phyloP scores from a whole-genome alignment of 495 filamentous ascomycete genomes.

The Saxispiralis lemnorum region DNA sequence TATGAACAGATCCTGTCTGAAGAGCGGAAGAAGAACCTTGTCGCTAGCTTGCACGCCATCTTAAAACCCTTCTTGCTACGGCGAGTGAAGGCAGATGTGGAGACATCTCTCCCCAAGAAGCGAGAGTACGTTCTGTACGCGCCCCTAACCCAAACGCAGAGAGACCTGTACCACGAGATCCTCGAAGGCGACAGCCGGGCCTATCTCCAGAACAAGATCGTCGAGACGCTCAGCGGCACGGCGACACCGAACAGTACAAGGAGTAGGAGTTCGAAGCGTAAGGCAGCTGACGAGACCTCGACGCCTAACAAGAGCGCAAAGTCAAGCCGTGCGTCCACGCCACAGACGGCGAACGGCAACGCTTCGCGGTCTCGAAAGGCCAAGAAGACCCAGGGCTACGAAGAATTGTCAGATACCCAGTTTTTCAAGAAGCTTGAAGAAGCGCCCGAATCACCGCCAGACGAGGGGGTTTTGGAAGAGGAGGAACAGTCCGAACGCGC shows the following conservation, averaged over 20 bases:
- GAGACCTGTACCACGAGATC: conserved; percentile 77
- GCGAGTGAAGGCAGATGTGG: conserved; percentile 83
- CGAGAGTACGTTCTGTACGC: conserved; percentile 90
- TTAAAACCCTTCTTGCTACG: conserved; percentile 81
- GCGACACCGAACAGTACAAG: conserved; percentile 15
- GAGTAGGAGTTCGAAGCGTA: conserved; percentile 38
- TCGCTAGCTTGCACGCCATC: conserved; percentile 79
- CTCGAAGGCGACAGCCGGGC: conserved; percentile 58
- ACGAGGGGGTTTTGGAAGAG: conserved; percentile 22
- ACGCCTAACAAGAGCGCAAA: conserved; percentile 53
- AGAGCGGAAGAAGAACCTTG: conserved; percentile 62
- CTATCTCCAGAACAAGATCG: conserved; percentile 70
- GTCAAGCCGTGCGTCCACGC: conserved; percentile 53
- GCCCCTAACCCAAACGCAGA: conserved; percentile 70
- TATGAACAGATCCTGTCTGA: conserved; percentile 56
- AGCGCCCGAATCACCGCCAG: conserved; percentile 6
- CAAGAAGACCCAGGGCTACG: conserved; percentile 44
- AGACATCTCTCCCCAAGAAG: conserved; percentile 77
- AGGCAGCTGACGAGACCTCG: conserved; percentile 22
- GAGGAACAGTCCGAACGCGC: conserved; percentile 47
- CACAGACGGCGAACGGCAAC: conserved; percentile 30
- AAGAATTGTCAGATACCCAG: conserved; percentile 56
- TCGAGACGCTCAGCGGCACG: conserved; percentile 36
- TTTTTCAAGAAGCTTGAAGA: conserved; percentile 47
- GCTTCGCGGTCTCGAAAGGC: conserved; percentile 31